Evolutionary conservation across 1,284 basidiomycete species (phyloP).

Genomic region (Schizopora paradoxa): DNA sequence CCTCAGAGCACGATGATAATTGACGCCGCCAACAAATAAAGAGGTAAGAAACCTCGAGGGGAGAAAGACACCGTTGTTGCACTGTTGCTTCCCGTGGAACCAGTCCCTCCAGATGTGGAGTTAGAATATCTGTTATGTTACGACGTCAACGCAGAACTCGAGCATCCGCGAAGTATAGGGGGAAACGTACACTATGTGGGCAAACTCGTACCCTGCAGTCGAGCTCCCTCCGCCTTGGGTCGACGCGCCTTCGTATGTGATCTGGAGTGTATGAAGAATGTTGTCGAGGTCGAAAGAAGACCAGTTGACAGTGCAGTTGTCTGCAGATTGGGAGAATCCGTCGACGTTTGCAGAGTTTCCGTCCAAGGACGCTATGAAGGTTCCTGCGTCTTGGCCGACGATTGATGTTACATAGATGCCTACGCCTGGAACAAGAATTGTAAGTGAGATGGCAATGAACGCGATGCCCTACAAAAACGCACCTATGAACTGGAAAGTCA

Average conservation of each 20-base stretch:
- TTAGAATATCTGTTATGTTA: no score
- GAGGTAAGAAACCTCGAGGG: no score
- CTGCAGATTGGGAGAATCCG: neutral
- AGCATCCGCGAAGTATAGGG: no score
- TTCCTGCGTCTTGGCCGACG: neutral
- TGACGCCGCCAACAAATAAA: no score
- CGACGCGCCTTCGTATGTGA: neutral
- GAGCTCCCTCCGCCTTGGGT: neutral
- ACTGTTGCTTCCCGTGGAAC: no score
- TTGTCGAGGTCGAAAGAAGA: neutral
- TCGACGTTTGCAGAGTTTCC: neutral
- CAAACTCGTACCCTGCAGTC: neutral
- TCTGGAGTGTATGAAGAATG: neutral
- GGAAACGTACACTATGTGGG: neutral
- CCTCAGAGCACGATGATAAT: no score
- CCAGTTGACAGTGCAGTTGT: neutral
- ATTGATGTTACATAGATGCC: neutral
- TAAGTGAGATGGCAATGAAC: no score
- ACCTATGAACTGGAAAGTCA: conserved; percentile 3
- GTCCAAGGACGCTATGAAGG: neutral
- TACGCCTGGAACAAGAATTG: no score
- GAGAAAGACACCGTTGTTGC: no score
- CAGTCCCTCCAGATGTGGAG: no score
- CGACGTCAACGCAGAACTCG: no score
- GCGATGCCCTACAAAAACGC: no score